Evolutionary conservation across 2,329 filamentous ascomycete genomes (phyloP).

Genomic region (Trichoderma polysporum): DNA sequence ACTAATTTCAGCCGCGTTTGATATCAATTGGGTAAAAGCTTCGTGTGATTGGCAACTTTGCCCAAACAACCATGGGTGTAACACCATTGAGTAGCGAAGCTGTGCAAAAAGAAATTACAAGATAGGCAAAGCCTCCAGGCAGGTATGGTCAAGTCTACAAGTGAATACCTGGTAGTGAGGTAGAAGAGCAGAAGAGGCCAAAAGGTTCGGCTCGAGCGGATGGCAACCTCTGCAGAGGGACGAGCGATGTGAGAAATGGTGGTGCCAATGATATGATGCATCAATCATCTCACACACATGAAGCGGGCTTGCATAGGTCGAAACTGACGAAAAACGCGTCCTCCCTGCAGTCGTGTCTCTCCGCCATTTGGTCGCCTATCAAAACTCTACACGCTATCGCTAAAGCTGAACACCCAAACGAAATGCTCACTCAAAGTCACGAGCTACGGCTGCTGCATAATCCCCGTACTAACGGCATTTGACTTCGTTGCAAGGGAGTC

Average conservation of each 20-base stretch:
- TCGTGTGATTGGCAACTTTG: not conserved
- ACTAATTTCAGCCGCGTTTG: conserved; percentile 19
- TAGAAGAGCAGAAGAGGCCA: not conserved
- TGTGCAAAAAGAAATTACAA: not conserved
- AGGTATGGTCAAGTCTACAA: not conserved
- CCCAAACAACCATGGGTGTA: not conserved
- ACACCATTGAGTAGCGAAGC: not conserved
- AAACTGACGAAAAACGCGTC: not conserved
- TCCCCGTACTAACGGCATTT: not conserved
- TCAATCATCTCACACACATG: not conserved
- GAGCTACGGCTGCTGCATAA: conserved; percentile 3
- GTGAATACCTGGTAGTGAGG: not conserved
- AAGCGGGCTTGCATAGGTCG: not conserved
- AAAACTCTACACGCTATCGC: not conserved
- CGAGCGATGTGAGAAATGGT: not conserved
- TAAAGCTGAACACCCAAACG: conserved; percentile 4
- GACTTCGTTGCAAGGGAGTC: not conserved
- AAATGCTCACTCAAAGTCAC: conserved; percentile 3
- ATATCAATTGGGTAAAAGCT: not conserved
- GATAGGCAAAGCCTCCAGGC: not conserved
- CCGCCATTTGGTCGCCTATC: conserved; percentile 5
- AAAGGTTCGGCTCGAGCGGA: not conserved
- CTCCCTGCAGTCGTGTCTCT: not conserved
- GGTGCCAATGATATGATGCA: not conserved
- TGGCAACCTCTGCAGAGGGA: not conserved